Evolutionary conservation across 176 grass and related monocot species (phyloP), one percentile per base, ranked within the genome.

Genomic region (Triticum turgidum): DNA sequence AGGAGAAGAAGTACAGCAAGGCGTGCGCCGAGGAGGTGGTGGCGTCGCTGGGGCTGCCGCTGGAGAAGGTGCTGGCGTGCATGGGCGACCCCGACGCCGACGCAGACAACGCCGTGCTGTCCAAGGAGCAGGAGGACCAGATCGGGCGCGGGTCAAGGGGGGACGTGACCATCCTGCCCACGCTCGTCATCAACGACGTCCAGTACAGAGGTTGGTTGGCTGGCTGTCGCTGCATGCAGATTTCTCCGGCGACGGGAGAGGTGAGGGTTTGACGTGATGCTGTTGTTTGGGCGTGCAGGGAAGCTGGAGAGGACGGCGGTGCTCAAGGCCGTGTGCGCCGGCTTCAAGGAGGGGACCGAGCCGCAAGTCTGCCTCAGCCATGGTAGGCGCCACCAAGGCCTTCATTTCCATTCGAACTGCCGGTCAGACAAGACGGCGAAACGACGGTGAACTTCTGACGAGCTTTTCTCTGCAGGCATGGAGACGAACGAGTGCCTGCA

Each of bases 31-130:
- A 96, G 92, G 91, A 92, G 9, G 89, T 99, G 25, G 92, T 96
- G 68, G 76, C 54, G 12, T 84, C 93, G 51, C 92, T 51, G 1
- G 85, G 75, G 8, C 58, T 94, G 82, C 7, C 92, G 20, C 73
- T 94, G 5, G 89, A 94, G 10, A 92, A 96, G 77, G 90, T 99
- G 88, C 86, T 84, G 2, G 85, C 87, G 59, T 99, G 97, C 85
- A 99, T 99, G 97, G 97, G 97, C 22, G 92, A 99, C 73, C 97
- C 97, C 1, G 97, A 99, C 21, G 92, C 94, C 1, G 94, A 99
- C 83, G 54, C 73, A 18, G 97, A 99, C n/a, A 99, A 99, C 72
- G 80, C 90, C 47, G 89, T 99, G 47, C 34, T 99, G 62, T 89
- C 91, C 84, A 91, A 82, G 83, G 97, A 99, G 85, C 97, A 99